Evolutionary conservation across 257 asterid species (phyloP).

Genomic region (Schizonepeta tenuifolia): DNA sequence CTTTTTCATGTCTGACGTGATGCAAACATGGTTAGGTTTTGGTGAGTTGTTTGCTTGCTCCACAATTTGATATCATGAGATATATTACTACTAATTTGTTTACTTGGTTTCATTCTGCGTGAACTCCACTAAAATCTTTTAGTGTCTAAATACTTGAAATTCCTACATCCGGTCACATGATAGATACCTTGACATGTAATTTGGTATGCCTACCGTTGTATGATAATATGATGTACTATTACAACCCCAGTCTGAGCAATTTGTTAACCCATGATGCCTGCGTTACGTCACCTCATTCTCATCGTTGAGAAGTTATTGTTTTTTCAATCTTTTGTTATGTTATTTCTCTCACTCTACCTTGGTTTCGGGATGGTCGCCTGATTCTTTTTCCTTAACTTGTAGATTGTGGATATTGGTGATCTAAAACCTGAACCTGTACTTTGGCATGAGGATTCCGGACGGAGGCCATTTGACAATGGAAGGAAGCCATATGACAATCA

Average conservation of each 20-base stretch:
- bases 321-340: background rate
- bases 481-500: conserved; percentile 69
- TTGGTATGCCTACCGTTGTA: too few species aligned
- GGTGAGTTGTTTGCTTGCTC: background rate
- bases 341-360: background rate
- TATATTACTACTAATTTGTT: background rate
- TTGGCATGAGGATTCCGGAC: conserved; percentile 97
- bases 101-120: background rate
- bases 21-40: background rate
- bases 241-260: background rate
- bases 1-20: conserved; percentile 11
- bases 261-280: background rate
- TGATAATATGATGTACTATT: too few species aligned
- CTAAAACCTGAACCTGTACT: conserved; percentile 83
- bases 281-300: background rate
- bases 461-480: conserved; percentile 76
- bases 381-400: conserved; percentile 28
- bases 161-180: background rate
- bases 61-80: background rate
- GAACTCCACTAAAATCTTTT: background rate
- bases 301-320: background rate
- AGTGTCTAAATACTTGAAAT: background rate
- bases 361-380: conserved; percentile 12
- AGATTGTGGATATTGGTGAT: conserved; percentile 76
- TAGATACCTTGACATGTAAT: background rate